Percentiles rank a stretch among this genome's conserved stretches.
Conservation (phyloP, 2,329 filamentous ascomycete species). For the Mycosphaerella sp. region DNA sequence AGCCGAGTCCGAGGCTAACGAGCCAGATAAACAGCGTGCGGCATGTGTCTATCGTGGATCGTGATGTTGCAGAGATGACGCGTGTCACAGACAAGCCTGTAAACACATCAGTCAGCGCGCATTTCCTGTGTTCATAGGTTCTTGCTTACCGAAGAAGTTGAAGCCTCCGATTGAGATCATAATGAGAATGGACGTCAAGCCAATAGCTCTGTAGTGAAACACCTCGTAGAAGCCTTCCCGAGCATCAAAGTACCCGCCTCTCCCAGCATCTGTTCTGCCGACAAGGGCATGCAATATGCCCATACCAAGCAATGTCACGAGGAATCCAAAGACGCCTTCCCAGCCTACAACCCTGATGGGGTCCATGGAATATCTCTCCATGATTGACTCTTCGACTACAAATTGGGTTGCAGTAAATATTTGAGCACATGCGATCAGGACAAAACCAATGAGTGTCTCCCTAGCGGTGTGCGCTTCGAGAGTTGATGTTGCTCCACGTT, state of each 20-base stretch:
- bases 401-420: conserved; percentile 97
- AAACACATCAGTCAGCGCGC: no score
- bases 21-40: conserved; percentile 98
- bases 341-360: conserved; percentile 90
- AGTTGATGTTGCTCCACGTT: conserved; percentile 34
- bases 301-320: conserved; percentile 72
- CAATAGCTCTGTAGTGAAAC: conserved; percentile 62
- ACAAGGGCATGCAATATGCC: conserved; percentile 69
- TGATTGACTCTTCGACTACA: conserved; percentile 88
- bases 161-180: conserved; percentile 99
- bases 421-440: conserved; percentile 88
- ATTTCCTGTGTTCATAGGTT: no score
- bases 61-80: conserved; percentile 80
- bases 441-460: conserved; percentile 71
- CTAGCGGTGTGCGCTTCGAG: conserved; percentile 51
- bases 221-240: conserved; percentile 79
- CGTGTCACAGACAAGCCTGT: conserved; percentile 75
- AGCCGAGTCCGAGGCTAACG: conserved; percentile 83
- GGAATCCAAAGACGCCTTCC: conserved; percentile 90
- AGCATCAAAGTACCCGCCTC: conserved; percentile 83
- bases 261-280: conserved; percentile 66
- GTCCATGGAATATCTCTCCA: conserved; percentile 71
- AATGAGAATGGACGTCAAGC: conserved; percentile 75
- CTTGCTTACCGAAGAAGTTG: conserved; percentile 72
- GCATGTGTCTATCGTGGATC: conserved; percentile 96